Evolutionary conservation across 306 rosid species (phyloP), one percentile per base, ranked within the genome.

Genomic region (Quercus bicolor): DNA sequence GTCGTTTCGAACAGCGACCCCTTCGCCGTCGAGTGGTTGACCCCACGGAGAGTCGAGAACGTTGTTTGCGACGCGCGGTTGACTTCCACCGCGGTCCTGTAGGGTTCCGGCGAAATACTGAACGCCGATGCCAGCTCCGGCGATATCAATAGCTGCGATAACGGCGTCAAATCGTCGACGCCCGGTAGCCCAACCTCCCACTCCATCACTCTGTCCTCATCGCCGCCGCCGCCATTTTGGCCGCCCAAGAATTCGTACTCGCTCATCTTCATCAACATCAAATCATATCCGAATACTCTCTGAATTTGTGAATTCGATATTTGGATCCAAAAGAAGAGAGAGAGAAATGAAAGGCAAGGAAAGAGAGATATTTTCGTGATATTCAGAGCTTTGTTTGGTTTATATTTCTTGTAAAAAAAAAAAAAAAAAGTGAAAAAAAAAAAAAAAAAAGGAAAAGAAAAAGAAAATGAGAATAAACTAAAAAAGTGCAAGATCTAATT

Each of bases 121-220:
- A 95, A 95, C 64, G 98, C 99, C 29, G 92, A 80, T 8, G 98
- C 98, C 1, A 95, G 89, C 77, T 91, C 96, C 70, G 86, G 88
- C 52, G 98, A 87, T 45, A 93, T 90, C 80, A 95, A 43, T 33
- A 53, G 64, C 88, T 91, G 97, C 24, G 94, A 88, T 3, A 95
- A 82, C 24, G 98, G 98, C 10, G 95, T 86, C 40, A 95, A 82
- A 65, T 91, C 94, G 19, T 87, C 85, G 28, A 70, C 77, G 54
- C 56, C 56, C 1, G 99, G 99, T 0, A 95, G 86, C 16, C 99
- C 97, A 1, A 75, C 6, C 83, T 93, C 98, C 99, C 99, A 93
- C 70, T 90, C 96, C 15, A 73, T 64, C 5, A 95, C 87, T 26
- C 98, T 81, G 10, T 88, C 92, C 19, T 85, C 92, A 0, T 86